Percentiles rank a stretch among this genome's conserved stretches.
phyloP scores from a whole-genome alignment of 2,329 filamentous ascomycete genomes.

The Phialophora chinensis region DNA sequence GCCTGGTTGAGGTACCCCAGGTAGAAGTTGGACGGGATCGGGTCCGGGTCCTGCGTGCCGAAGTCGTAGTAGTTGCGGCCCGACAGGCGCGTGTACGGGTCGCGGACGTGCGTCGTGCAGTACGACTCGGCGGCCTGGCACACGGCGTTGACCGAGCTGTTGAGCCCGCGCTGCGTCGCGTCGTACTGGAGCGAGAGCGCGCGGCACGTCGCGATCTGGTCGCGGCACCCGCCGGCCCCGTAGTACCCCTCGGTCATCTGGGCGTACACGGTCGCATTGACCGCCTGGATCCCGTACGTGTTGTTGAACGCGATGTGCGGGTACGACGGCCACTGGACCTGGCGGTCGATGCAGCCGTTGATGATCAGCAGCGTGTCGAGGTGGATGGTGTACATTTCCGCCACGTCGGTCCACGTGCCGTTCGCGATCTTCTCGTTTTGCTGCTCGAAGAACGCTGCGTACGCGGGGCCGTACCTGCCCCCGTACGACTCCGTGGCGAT shows the following conservation, averaged over 20 bases:
- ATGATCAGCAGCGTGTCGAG: slow-evolving; percentile 57
- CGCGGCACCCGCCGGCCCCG: slow-evolving; percentile 52
- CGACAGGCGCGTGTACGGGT: slow-evolving; percentile 35
- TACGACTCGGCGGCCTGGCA: slow-evolving; percentile 51
- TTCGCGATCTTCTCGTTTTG: slow-evolving; percentile 41
- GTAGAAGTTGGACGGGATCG: slow-evolving; percentile 56
- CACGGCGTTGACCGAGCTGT: slow-evolving; percentile 43
- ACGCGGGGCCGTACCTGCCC: slow-evolving; percentile 42
- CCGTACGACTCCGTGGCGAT: slow-evolving; percentile 40
- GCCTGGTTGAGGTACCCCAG: slow-evolving; percentile 59
- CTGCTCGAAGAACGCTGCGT: slow-evolving; percentile 39
- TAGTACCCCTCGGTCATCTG: slow-evolving; percentile 47
- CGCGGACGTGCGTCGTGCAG: slow-evolving; percentile 48
- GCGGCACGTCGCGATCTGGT: slow-evolving; percentile 56
- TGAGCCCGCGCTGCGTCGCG: slow-evolving; percentile 48
- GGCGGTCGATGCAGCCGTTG: slow-evolving; percentile 56
- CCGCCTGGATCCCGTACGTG: slow-evolving; percentile 56
- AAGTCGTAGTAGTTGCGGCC: slow-evolving; percentile 60
- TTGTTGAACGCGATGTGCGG: slow-evolving; percentile 57
- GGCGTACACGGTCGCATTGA: slow-evolving; percentile 51
- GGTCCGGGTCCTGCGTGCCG: slow-evolving; percentile 51
- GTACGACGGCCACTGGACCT: slow-evolving; percentile 52
- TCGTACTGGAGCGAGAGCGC: slow-evolving; percentile 51
- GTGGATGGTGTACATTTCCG: slow-evolving; percentile 36
- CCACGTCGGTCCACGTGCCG: slow-evolving; percentile 33